Base-by-base conservation (phyloP, 257 asterid species). In the Solanum medicagineum region DNA sequence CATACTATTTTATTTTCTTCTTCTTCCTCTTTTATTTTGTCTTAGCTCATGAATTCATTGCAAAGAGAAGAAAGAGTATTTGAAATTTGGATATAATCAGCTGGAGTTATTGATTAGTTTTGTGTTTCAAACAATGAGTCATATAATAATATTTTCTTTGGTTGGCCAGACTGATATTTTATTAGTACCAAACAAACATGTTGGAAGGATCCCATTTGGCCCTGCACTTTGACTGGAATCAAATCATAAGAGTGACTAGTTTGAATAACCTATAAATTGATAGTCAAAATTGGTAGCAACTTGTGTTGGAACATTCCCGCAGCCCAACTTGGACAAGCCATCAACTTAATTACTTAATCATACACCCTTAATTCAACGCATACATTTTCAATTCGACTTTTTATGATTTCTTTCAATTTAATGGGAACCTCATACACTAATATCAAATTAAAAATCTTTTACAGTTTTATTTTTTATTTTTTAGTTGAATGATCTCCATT, bases 1-100 rank as follows among this genome's bases (percentile, higher is more conserved):
- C 97, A 92, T 75, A 49, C 1, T 7, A 11, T 5, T 68, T 5
- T 24, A 66, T 73, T 57, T 10, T 59, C 66, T 11, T 57, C 24
- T 29, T 22, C n/a, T 49, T 36, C 4, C 75, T 65, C 10, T 65
- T 10, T 29, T 26, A 65, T 26, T 65, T 68, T 32, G 13, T 16
- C 49, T 32, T 68, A 36, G 11, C 45, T 68, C 54, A 14, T 24
- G 9, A 19, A 45, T 73, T 47, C n/a, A 73, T 44, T 47, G 60
- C 40, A 69, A 69, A 59, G 7, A 32, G 49, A 29, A 68, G 17
- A 16, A 10, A 22, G 42, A 11, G 40, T 69, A 55, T n/a, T 68
- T 32, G 51, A 69, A 69, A 69, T 69, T 68, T 36, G 15, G 16
- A 70, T 70, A 19, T 42, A 9, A 29, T 42, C 40, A 53, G 79